Base-by-base conservation (phyloP, 2,329 filamentous ascomycete genomes). In the Epichloe hybrida region DNA sequence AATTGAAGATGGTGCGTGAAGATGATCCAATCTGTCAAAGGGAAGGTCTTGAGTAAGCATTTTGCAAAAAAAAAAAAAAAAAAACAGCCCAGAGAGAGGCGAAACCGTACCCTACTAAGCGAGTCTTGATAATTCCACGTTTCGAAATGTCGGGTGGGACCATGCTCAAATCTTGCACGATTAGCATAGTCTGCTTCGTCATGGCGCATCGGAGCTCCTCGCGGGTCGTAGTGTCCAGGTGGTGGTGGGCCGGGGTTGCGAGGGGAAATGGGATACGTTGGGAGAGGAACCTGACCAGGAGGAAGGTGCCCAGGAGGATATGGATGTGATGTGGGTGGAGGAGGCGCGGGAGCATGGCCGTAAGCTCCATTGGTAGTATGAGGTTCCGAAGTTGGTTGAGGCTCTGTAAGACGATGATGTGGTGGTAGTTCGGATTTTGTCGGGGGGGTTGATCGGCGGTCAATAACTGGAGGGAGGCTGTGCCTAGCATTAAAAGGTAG, bases 1-100 rank as follows among this genome's bases (percentile, higher is more conserved):
- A 81, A 54, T 75, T 75, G 58, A 69, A 75, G 8, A 80, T 68
- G 1, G 75, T 79, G 37, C 76, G 71, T 15, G 75, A 72, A 3
- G 70, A 69, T 50, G 69, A 70, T 42, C 69, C 70, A 56, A 80
- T 75, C 77, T 80, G 60, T 39, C 15, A 20, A 0, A 31, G 47
- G 6, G 3, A 31, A 21, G 17, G 13, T 20, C n/a, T 5, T 13
- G 11, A 41, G 51, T 61, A 45, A 64, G 59, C 49, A 49, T 34
- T 27, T 27, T 27, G 17, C 1, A 17, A 17, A 17, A 17, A 17
- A 17, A 17, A 7, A 7, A 27, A 27, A 27, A 13, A 31, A 15
- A 9, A 34, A 5, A 12, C 27, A 31, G 2, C 7, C 27, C 27
- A 27, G 7, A 40, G 27, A 31, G 38, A 11, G 39, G 31, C 3